A percentile compares a stretch with the other conserved stretches of the same genome.
Evolutionary conservation across 116 monocot genomes (phyloP).

Genomic region (Cymodocea nodosa): DNA sequence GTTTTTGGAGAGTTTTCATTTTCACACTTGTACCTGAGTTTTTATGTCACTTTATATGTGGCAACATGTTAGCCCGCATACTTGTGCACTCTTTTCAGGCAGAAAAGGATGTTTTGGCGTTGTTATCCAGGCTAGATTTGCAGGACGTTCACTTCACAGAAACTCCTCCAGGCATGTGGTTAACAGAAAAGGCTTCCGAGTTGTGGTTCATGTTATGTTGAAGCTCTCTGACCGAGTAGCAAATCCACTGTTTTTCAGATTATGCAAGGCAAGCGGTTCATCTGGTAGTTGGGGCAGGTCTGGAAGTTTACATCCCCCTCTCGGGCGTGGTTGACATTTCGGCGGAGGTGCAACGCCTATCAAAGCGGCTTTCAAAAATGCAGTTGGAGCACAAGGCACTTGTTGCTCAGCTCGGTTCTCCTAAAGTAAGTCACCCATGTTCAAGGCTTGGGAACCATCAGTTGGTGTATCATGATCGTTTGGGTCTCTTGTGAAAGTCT

Average conservation of each 20-base stretch:
- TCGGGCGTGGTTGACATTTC: slow-evolving; percentile 92
- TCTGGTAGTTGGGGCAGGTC: slow-evolving; percentile 76
- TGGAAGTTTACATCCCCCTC: slow-evolving; percentile 91
- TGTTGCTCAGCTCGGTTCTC: slow-evolving; percentile 64
- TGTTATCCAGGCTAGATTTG: slow-evolving; percentile 70
- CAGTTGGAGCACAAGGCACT: slow-evolving; percentile 82
- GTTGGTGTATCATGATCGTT: neutral
- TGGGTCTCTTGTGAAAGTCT: neutral
- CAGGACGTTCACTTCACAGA: slow-evolving; percentile 60
- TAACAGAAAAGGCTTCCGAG: neutral
- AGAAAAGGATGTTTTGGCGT: slow-evolving; percentile 78
- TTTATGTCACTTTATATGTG: no score
- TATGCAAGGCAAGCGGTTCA: slow-evolving; percentile 77
- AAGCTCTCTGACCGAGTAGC: no score
- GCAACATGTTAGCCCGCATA: no score
- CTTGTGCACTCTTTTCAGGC: slow-evolving; percentile 20
- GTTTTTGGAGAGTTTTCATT: no score
- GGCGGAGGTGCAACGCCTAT: slow-evolving; percentile 68
- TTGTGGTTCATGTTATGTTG: neutral
- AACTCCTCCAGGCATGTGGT: slow-evolving; percentile 54
- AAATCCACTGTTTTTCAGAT: slow-evolving; percentile 20
- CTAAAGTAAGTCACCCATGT: slow-evolving; percentile 29
- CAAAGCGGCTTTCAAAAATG: slow-evolving; percentile 84
- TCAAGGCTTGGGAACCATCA: no score
- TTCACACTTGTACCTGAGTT: no score